Base-by-base conservation (phyloP, 1,284 basidiomycete genomes). In the Puccinia novopanici region DNA sequence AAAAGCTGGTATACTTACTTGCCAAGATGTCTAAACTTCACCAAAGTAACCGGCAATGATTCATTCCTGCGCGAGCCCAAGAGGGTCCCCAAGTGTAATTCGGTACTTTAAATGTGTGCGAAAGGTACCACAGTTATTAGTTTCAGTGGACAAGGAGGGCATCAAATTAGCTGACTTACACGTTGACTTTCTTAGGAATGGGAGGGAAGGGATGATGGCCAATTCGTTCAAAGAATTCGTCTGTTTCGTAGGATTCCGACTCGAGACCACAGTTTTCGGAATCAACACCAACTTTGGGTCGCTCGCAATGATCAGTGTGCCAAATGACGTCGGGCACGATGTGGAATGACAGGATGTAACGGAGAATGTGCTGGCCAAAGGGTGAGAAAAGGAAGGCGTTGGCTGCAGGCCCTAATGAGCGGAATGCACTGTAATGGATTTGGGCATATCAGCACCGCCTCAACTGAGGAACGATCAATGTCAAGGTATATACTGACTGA, bases 331-430 rank as follows among this genome's bases (percentile, higher is more conserved):
- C 81, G 5, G 84, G 84, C 2, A 83, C 82, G 74, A 84, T 76
- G 77, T 84, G 84, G 72, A 82, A 83, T 1, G 78, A 70, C 12
- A 84, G 78, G 40, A 84, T 59, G 68, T 83, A 83, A 73, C 84
- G 84, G 71, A 85, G 82, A 27, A 83, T 72, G 48, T 71, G 73
- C 48, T 81, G 73, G 5, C 84, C 82, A 68, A 84, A 82, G 10
- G 84, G 84, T 45, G 83, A 84, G 81, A 84, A 84, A 34, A 85
- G 80, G 75, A 84, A 83, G 10, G 82, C 82, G 19, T 81, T 75
- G 54, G 82, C 70, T 34, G 45, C 45, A 17, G 75, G 75, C 3
- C 75, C 75, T 68, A 77, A 63, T 22, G 40, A 22, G 15, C 34
- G 30, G 24, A 77, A 68, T 8, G 75, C 75, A 37, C 75, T 75